A percentile compares a stretch with the other conserved stretches of the same genome.
Evolutionary conservation across 139 green algal genomes (phyloP).

Genomic region (Haematococcus lacustris): DNA sequence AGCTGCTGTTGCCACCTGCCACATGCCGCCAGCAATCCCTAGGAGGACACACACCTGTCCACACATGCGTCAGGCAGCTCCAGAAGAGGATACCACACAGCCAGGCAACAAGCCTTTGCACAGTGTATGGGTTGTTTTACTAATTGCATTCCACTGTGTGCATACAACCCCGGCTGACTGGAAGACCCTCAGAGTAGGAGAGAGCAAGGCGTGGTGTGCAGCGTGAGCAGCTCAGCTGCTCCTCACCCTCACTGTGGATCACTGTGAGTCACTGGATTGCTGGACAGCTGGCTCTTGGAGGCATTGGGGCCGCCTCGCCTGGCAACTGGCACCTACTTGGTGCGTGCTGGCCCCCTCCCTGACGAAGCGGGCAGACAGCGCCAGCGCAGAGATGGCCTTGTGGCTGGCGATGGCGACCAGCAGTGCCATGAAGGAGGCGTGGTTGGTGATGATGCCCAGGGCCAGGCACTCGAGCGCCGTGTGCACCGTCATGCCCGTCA

Average conservation of each 20-base stretch:
- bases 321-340: constrained; percentile 13
- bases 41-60: not conserved
- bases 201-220: not conserved
- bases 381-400: constrained; percentile 40
- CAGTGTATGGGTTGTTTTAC: not conserved
- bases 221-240: no score
- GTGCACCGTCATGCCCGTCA: constrained; percentile 41
- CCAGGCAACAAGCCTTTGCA: not conserved
- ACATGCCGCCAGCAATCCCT: no score
- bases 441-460: constrained; percentile 21
- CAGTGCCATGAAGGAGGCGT: constrained; percentile 13
- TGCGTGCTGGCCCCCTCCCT: constrained; percentile 27
- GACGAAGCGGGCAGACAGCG: constrained; percentile 37
- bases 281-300: not conserved
- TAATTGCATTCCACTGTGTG: not conserved
- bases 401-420: constrained; percentile 30
- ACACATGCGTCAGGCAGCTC: not conserved
- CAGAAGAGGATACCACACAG: not conserved
- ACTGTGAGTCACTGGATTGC: not conserved
- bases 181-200: not conserved
- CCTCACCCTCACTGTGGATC: not conserved
- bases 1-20: no score
- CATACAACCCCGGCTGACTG: not conserved
- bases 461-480: constrained; percentile 42
- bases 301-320: not conserved